Evolutionary conservation across 495 filamentous ascomycete genomes (phyloP).

Genomic region (Daldinia concentrica): DNA sequence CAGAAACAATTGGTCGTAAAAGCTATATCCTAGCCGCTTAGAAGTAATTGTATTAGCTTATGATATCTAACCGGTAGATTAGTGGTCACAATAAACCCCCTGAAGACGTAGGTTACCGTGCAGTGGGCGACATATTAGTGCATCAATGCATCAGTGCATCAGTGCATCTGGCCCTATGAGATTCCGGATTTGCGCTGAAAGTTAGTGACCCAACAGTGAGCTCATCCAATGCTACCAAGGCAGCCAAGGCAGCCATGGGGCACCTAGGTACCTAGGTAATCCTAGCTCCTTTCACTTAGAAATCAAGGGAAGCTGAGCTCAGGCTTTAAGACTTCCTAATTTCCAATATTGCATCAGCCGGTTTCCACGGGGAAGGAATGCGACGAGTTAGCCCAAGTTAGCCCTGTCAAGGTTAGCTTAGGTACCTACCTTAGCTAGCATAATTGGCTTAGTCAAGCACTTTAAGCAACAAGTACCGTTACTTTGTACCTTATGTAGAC

Average conservation of each 20-base stretch:
- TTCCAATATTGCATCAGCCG: conserved; percentile 29
- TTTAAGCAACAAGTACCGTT: conserved; percentile 7
- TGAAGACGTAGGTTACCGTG: conserved; percentile 23
- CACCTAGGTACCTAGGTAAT: background rate
- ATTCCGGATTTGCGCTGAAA: conserved; percentile 18
- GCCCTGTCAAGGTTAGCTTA: conserved; percentile 13
- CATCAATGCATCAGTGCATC: background rate
- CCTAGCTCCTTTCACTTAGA: conserved; percentile 5
- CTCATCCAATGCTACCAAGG: no score
- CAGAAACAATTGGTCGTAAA: conserved; percentile 26
- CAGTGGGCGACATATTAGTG: conserved; percentile 9
- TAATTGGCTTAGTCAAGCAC: conserved; percentile 14
- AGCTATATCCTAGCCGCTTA: conserved; percentile 13
- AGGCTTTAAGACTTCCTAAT: conserved; percentile 24
- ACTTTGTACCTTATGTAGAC: background rate
- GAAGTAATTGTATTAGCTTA: conserved; percentile 16
- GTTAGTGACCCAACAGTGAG: conserved; percentile 3
- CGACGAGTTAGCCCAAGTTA: conserved; percentile 8
- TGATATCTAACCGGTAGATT: conserved; percentile 37
- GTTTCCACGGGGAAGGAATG: conserved; percentile 32
- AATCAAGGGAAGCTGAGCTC: conserved; percentile 32
- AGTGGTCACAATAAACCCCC: conserved; percentile 29
- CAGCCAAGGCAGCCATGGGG: background rate
- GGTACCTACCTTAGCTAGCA: no score
- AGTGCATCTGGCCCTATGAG: conserved; percentile 38